A percentile compares a stretch with the other conserved stretches of the same genome.
Evolutionary conservation across 805 yeast genomes (phyloP).

Genomic region (Schizosaccharomyces japonicus): DNA sequence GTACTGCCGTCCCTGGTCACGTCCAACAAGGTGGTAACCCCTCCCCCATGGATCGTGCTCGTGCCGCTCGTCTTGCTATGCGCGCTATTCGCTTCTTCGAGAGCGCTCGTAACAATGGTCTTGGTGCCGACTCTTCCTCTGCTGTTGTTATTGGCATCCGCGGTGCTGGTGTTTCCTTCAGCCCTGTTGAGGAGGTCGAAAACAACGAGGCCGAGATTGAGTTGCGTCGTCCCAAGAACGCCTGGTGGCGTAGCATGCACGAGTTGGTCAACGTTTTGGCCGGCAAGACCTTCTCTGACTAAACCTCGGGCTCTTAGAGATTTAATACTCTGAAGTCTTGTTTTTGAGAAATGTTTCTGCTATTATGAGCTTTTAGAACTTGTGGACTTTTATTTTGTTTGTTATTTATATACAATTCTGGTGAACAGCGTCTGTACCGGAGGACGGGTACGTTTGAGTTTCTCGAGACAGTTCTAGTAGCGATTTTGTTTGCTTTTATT

Average conservation of each 20-base stretch:
- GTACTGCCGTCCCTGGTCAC: constrained; percentile 93
- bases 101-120: constrained; percentile 16
- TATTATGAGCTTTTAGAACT: background rate
- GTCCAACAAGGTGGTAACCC: constrained; percentile 95
- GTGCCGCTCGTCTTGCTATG: constrained; percentile 73
- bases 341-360: background rate
- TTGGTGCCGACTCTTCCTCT: constrained; percentile 20
- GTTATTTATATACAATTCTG: background rate
- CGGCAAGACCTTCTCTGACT: constrained; percentile 9
- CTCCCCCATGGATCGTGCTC: constrained; percentile 76
- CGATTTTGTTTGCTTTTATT: no score
- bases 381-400: background rate
- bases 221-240: constrained; percentile 67
- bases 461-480: no score
- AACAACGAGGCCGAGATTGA: constrained; percentile 66
- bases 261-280: constrained; percentile 67
- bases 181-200: constrained; percentile 51
- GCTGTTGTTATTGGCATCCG: constrained; percentile 69
- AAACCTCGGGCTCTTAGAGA: background rate
- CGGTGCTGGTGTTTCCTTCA: constrained; percentile 50
- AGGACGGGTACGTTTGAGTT: no score
- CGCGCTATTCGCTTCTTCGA: constrained; percentile 78
- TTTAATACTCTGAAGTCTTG: background rate
- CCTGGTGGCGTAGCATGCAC: constrained; percentile 60
- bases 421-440: no score